phyloP scores from a whole-genome alignment of 2,329 filamentous ascomycete species.

The Pseudocercospora vitis region DNA sequence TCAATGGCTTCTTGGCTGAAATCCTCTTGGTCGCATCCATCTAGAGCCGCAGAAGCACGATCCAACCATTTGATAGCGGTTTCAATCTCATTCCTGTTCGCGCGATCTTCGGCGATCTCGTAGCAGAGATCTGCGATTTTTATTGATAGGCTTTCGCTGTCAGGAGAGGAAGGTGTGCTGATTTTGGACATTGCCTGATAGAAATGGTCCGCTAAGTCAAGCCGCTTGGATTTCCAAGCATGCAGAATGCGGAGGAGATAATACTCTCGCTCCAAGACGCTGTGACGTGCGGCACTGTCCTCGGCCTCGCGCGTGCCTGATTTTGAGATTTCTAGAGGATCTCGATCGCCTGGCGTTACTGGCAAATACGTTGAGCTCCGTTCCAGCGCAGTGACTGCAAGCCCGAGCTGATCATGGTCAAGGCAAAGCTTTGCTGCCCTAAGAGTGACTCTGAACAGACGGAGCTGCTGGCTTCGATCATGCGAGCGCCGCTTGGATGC shows the following conservation, averaged over 20 bases:
- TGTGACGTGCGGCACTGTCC: constrained; percentile 33
- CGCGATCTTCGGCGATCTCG: constrained; percentile 66
- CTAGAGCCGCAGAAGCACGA: constrained; percentile 62
- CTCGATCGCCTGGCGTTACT: constrained; percentile 3
- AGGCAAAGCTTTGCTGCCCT: constrained; percentile 66
- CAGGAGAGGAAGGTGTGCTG: constrained; percentile 29
- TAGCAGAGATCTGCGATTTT: constrained; percentile 67
- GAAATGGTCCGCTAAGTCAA: constrained; percentile 77
- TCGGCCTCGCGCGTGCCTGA: constrained; percentile 16
- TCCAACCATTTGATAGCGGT: constrained; percentile 71
- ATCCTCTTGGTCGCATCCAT: constrained; percentile 54
- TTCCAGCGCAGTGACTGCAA: constrained; percentile 63
- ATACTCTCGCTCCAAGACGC: constrained; percentile 60
- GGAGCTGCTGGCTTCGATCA: constrained; percentile 43
- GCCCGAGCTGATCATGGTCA: constrained; percentile 56
- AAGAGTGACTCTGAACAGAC: constrained; percentile 66
- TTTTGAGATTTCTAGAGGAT: constrained; percentile 23
- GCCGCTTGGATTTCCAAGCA: constrained; percentile 72
- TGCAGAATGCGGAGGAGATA: constrained; percentile 64
- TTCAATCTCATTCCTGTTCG: constrained; percentile 53
- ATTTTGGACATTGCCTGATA: constrained; percentile 56
- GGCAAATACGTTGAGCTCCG: constrained; percentile 57
- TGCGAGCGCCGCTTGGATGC: constrained; percentile 25
- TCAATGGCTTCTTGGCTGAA: constrained; percentile 63
- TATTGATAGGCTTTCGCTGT: constrained; percentile 50